phyloP scores from a whole-genome alignment of 2,329 filamentous ascomycete genomes.

The Colletotrichum liriopes region DNA sequence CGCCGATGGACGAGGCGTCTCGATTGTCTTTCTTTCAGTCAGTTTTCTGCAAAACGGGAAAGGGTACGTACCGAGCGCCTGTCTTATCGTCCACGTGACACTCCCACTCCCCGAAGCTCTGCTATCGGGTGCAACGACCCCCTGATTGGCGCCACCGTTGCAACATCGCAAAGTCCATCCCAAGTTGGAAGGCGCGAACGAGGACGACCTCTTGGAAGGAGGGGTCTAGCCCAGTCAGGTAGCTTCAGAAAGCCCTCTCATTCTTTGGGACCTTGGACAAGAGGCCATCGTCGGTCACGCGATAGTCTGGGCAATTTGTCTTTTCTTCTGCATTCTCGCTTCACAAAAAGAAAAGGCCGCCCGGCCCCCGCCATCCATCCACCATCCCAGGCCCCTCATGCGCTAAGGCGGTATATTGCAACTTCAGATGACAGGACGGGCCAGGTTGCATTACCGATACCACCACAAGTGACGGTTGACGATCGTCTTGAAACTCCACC shows the following conservation, averaged over 20 bases:
- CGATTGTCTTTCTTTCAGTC: neutral
- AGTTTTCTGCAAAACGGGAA: neutral
- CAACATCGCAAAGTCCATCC: slow-evolving; percentile 32
- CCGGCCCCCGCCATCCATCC: neutral
- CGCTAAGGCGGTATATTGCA: slow-evolving; percentile 33
- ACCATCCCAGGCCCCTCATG: slow-evolving; percentile 8
- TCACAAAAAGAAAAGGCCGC: slow-evolving; percentile 4
- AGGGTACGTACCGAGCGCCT: neutral
- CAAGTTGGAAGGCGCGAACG: slow-evolving; percentile 42
- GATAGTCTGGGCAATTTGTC: slow-evolving; percentile 8
- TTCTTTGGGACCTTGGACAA: neutral
- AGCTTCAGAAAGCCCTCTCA: slow-evolving; percentile 4
- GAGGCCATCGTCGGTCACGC: slow-evolving; percentile 20
- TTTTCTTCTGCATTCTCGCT: neutral
- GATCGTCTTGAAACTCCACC: slow-evolving; percentile 25
- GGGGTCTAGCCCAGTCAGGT: slow-evolving; percentile 15
- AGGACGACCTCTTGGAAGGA: slow-evolving; percentile 34
- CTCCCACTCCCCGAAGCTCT: neutral
- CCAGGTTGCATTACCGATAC: slow-evolving; percentile 35
- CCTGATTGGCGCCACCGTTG: slow-evolving; percentile 39
- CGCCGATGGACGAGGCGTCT: neutral
- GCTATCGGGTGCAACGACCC: slow-evolving; percentile 18
- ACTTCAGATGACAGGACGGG: slow-evolving; percentile 41
- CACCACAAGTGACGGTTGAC: slow-evolving; percentile 15
- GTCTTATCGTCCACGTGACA: slow-evolving; percentile 26